Base-by-base conservation (phyloP, 352 stramenopile species). In the Peronospora farinosa region DNA sequence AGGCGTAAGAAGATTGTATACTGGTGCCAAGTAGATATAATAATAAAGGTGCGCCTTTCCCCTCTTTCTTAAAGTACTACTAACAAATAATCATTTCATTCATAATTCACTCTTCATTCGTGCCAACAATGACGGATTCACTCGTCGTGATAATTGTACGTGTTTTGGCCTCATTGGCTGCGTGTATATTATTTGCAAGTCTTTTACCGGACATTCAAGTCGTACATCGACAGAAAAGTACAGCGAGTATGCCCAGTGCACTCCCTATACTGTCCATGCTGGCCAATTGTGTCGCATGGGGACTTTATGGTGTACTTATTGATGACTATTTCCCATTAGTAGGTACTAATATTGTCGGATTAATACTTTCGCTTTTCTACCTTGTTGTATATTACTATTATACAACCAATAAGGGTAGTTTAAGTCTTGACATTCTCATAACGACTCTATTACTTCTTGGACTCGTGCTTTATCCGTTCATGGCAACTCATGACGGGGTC, bases 261-360 rank as follows among this genome's bases (percentile, higher is more conserved):
- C 54, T 84, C 19, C 74, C 68, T 25, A 64, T 84, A 42, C 53
- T 84, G 31, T 72, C 70, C n/a, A 82, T 84, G 74, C 43, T 82
- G 23, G 70, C 47, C n/a, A 86, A 86, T 53, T 78, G 74, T 45
- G 56, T 76, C 28, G 53, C 68, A 49, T 86, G 74, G 74, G 65
- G 54, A 9, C 47, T 79, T 35, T 85, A 85, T 43, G 74, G 74
- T 0, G 30, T 83, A 7, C 56, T 85, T 15, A 63, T 69, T 15
- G 11, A 41, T 32, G 70, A 81, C 54, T 73, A 68, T 48, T 83
- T 85, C 43, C 74, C 74, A 33, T 46, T 85, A 21, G 60, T 78
- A 23, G 59, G 41, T 23, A 85, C 74, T 5, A 83, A 85, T 51
- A 51, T 59, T 6, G 53, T 83, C 23, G 74, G 74, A 2, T n/a